A percentile compares a stretch with the other conserved stretches of the same genome.
phyloP scores from a whole-genome alignment of 2,329 filamentous ascomycete species.

The Diaporthe caulivora region DNA sequence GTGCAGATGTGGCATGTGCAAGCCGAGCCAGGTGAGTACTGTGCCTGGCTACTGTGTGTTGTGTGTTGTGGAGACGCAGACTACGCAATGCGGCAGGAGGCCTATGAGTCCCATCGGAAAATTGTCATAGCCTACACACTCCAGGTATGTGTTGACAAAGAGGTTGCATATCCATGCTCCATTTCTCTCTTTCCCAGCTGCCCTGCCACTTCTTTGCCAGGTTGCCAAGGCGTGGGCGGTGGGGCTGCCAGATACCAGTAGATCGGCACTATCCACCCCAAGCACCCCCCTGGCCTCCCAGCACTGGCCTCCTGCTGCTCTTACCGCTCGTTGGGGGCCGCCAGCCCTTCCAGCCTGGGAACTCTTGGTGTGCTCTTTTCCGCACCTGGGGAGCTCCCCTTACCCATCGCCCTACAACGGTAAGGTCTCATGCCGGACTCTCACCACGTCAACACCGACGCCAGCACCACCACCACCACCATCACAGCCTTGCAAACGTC shows the following conservation, averaged over 20 bases:
- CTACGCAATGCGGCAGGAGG: conserved; percentile 2
- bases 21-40: not conserved
- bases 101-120: conserved; percentile 15
- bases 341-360: not conserved
- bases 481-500: not conserved
- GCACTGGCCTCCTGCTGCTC: conserved; percentile 25
- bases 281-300: conserved; percentile 6
- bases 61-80: conserved; percentile 7
- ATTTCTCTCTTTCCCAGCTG: conserved; percentile 21
- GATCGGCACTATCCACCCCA: conserved; percentile 28
- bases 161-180: conserved; percentile 27
- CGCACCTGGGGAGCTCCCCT: conserved; percentile 14
- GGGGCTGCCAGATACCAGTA: conserved; percentile 25
- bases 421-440: conserved; percentile 8
- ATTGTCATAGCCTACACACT: conserved; percentile 16
- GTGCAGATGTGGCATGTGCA: not conserved
- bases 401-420: conserved; percentile 20
- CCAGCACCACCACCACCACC: not conserved
- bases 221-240: conserved; percentile 10
- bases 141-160: conserved; percentile 7
- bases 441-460: conserved; percentile 10
- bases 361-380: conserved; percentile 4
- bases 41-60: conserved; percentile 1
- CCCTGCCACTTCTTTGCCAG: conserved; percentile 10
- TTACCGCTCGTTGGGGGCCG: conserved; percentile 31